Percentiles rank a stretch among this genome's conserved stretches.
These are phyloP conservation scores for Hypoxylon intermedium DNA, from an alignment of 495 filamentous ascomycete species.

Conservation along the genomic window DNA sequence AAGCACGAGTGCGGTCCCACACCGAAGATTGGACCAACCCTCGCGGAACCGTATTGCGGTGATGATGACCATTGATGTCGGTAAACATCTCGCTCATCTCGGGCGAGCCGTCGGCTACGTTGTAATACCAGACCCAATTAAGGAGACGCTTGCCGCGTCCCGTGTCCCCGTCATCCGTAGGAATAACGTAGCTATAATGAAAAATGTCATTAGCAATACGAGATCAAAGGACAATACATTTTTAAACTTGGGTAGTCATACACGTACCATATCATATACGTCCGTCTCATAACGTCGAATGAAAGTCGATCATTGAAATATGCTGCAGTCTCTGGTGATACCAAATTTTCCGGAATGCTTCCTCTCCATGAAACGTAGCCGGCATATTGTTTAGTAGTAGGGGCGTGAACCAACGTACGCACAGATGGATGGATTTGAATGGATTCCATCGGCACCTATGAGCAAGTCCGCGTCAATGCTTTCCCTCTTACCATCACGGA, in stretches of 20 bases:
- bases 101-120: conserved; percentile 44
- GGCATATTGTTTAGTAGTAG: conserved; percentile 50
- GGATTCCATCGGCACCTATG: conserved; percentile 60
- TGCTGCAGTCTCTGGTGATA: conserved; percentile 40
- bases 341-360: conserved; percentile 51
- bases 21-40: conserved; percentile 49
- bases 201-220: too few relatives aligned
- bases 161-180: conserved; percentile 51
- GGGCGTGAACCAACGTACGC: conserved; percentile 47
- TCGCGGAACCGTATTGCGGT: conserved; percentile 53
- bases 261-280: too few relatives aligned
- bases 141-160: conserved; percentile 48
- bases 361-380: conserved; percentile 62
- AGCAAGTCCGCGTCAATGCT: conserved; percentile 51
- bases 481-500: conserved; percentile 1
- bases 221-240: too few relatives aligned
- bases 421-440: conserved; percentile 59
- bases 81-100: conserved; percentile 55
- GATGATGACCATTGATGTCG: conserved; percentile 47
- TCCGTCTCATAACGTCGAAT: too few relatives aligned
- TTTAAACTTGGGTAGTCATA: too few relatives aligned
- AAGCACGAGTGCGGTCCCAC: conserved; percentile 41
- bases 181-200: conserved; percentile 53
- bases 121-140: conserved; percentile 62
- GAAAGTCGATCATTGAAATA: too few relatives aligned